These are phyloP conservation scores for Jamesozyma jinghongensis DNA, from an alignment of 805 yeast species.

Conservation along the genomic window DNA sequence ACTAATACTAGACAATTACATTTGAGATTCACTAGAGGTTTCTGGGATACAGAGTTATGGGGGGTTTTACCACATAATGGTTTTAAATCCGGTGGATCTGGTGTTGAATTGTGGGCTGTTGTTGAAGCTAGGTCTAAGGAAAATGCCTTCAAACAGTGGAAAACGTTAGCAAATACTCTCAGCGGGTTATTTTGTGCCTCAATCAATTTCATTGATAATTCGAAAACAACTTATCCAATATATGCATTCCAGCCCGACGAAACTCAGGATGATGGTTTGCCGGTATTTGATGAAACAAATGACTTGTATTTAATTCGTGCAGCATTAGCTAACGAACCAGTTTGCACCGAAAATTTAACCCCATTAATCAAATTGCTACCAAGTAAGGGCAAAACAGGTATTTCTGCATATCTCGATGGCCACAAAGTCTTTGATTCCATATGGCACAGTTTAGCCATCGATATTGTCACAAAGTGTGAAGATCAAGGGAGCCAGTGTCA, in stretches of 20 bases:
- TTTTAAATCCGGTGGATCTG: conserved; percentile 74
- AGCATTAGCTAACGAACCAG: conserved; percentile 87
- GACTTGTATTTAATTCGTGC: conserved; percentile 59
- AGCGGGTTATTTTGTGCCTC: conserved; percentile 96
- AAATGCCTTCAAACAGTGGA: conserved; percentile 62
- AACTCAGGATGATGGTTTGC: conserved; percentile 12
- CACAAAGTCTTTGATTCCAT: conserved; percentile 82
- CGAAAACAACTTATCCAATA: conserved; percentile 64
- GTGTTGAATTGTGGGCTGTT: conserved; percentile 88
- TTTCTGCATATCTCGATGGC: conserved; percentile 79
- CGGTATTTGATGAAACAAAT: conserved; percentile 28
- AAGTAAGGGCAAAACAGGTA: conserved; percentile 83
- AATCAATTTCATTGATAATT: conserved; percentile 72
- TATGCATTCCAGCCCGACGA: conserved; percentile 27
- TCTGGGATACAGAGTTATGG: conserved; percentile 89
- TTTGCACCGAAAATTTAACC: conserved; percentile 93
- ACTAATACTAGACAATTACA: conserved; percentile 70
- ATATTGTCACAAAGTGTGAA: conserved; percentile 51
- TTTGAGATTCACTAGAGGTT: conserved; percentile 83
- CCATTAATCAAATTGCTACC: conserved; percentile 88
- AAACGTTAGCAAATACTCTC: conserved; percentile 56
- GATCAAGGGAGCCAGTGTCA: conserved; percentile 32
- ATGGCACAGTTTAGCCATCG: conserved; percentile 93
- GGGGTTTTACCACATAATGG: conserved; percentile 76
- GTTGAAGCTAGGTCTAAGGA: conserved; percentile 52